Base-by-base conservation (phyloP, 768 basidiomycete genomes). In the Hortiboletus campestris region DNA sequence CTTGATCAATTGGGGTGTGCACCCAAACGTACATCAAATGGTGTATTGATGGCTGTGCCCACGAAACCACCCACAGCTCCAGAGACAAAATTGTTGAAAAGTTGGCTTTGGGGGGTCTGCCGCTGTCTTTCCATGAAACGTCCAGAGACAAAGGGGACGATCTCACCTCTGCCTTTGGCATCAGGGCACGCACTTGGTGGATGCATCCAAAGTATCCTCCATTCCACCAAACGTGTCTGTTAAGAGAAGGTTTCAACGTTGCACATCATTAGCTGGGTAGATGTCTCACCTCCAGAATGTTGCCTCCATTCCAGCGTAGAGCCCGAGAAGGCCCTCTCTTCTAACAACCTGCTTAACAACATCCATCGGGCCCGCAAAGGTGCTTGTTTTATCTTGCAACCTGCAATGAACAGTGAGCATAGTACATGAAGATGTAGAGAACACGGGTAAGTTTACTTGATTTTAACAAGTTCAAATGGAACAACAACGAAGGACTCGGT, bases 141-240 rank as follows among this genome's bases (percentile, higher is more conserved):
- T 35, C 39, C 25, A 19, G 14, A 48, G 31, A 32, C 12, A 25
- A 48, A 31, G 7, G 28, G 29, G 19, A 40, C n/a, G 12, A 13
- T 64, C 79, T 53, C 62, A 92, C 95, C 74, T 92, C 82, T 12
- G 96, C 82, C 67, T 91, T 93, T 32, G 96, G 94, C 32, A 99
- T 74, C 61, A 93, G 58, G 2, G 78, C 66, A 55, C 86, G 84
- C 46, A 97, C 86, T 73, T 91, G 89, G 78, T 87, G 89, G 67
- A 99, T 98, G 53, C 85, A 83, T 22, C 90, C 91, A 59, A 99
- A 99, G 78, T 94, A 98, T 11, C 96, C 96, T 34, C 93, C 96
- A 65, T 98, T 92, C 91, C 90, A 95, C 81, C 84, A 88, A 31
- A 92, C 63, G 63, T 94, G 91, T 65, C 89, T 91, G 45, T 41